phyloP scores from a whole-genome alignment of 179 eudicot genomes.

The Spergularia azorica region DNA sequence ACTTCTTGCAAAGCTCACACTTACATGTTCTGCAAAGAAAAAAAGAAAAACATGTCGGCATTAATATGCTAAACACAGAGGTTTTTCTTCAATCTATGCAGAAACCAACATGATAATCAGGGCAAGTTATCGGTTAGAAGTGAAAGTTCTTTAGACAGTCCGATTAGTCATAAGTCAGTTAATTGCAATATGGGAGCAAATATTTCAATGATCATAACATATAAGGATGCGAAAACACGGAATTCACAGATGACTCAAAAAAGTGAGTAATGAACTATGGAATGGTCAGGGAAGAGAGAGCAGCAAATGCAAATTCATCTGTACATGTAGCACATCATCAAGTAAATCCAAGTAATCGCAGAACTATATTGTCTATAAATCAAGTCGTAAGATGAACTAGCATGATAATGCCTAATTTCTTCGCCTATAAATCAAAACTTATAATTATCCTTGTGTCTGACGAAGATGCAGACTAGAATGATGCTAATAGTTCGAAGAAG shows the following conservation, averaged over 20 bases:
- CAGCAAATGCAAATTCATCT: background rate
- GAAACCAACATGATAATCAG: background rate
- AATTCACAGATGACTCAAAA: background rate
- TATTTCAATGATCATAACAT: background rate
- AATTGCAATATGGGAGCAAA: background rate
- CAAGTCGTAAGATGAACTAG: background rate
- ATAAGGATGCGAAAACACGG: background rate
- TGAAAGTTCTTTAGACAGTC: background rate
- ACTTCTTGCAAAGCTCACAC: constrained; percentile 75
- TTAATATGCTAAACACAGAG: background rate
- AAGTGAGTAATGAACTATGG: background rate
- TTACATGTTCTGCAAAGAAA: constrained; percentile 62
- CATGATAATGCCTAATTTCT: background rate
- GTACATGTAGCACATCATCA: background rate
- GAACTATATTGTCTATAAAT: background rate
- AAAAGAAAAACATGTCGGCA: background rate
- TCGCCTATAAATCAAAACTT: background rate
- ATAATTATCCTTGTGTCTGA: background rate
- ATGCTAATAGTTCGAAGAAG: background rate
- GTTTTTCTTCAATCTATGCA: background rate
- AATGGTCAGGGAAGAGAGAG: background rate
- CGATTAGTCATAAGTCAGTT: background rate
- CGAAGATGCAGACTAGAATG: background rate
- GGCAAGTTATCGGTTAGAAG: background rate
- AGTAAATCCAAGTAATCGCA: background rate